Percentiles rank a stretch among this genome's conserved stretches.
Evolutionary conservation across 352 stramenopile genomes (phyloP).

Genomic region (Aphanomyces astaci): DNA sequence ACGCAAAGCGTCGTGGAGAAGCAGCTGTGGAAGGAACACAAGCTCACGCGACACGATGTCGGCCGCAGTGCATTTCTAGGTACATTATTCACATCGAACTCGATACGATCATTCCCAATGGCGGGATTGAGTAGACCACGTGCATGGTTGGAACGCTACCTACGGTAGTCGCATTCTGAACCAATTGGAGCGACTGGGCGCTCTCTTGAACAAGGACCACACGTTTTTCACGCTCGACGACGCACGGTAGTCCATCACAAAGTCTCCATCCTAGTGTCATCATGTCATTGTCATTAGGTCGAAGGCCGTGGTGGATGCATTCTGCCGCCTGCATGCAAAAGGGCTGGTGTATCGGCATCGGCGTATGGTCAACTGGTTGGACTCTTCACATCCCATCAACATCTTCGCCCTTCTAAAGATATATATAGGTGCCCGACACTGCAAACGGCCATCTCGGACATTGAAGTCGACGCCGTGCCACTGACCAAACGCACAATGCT

Average conservation of each 20-base stretch:
- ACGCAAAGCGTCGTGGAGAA: constrained; percentile 99
- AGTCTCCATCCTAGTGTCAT: no score
- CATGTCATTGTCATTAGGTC: constrained; percentile 30
- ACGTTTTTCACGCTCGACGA: constrained; percentile 99
- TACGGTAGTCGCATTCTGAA: constrained; percentile 95
- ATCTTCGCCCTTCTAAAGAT: background rate
- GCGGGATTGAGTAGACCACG: constrained; percentile 58
- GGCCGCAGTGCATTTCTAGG: constrained; percentile 92
- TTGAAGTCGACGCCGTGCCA: constrained; percentile 97
- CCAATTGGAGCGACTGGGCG: constrained; percentile 92
- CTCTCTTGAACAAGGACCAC: constrained; percentile 93
- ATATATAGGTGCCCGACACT: constrained; percentile 73
- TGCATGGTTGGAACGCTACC: constrained; percentile 98
- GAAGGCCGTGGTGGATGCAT: constrained; percentile 95
- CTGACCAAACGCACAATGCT: constrained; percentile 85
- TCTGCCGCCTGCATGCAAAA: constrained; percentile 95
- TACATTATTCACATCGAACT: background rate
- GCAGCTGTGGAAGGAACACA: constrained; percentile 93
- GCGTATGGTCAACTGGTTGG: constrained; percentile 98
- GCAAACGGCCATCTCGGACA: constrained; percentile 93
- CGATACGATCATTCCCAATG: no score
- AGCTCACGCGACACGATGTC: constrained; percentile 89
- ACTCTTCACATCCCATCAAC: constrained; percentile 16
- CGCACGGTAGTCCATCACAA: no score
- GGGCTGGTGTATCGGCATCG: constrained; percentile 95